These are phyloP conservation scores for Crassisporium funariophilum DNA, from an alignment of 768 basidiomycete species.

Conservation along the genomic window DNA sequence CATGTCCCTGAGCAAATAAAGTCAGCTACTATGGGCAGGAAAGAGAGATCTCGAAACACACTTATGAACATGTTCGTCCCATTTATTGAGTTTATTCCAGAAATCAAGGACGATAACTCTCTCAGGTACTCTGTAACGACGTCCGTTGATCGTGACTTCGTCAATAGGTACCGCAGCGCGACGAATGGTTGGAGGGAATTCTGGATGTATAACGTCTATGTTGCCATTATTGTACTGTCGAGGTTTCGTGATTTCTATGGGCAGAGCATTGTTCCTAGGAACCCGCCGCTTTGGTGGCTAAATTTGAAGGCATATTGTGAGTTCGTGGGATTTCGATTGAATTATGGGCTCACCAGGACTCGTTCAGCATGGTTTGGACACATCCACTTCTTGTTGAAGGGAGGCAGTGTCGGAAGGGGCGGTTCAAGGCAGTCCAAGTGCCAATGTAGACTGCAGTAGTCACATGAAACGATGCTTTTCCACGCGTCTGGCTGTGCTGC, in stretches of 20 bases:
- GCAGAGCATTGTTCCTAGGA: slow-evolving; percentile 65
- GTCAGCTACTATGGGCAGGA: slow-evolving; percentile 1
- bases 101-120: slow-evolving; percentile 91
- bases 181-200: slow-evolving; percentile 43
- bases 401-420: slow-evolving; percentile 83
- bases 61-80: slow-evolving; percentile 41
- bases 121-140: slow-evolving; percentile 92
- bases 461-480: slow-evolving; percentile 87
- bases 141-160: slow-evolving; percentile 85
- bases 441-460: slow-evolving; percentile 94
- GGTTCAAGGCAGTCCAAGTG: slow-evolving; percentile 96
- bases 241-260: slow-evolving; percentile 75
- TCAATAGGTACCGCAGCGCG: slow-evolving; percentile 59
- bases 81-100: slow-evolving; percentile 78
- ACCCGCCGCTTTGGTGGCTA: slow-evolving; percentile 82
- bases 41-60: slow-evolving; percentile 33
- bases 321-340: slow-evolving; percentile 5
- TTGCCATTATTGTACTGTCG: slow-evolving; percentile 89
- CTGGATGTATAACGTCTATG: slow-evolving; percentile 80
- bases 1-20: slow-evolving; percentile 34
- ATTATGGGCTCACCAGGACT: slow-evolving; percentile 60
- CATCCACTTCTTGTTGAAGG: slow-evolving; percentile 95
- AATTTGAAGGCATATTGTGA: slow-evolving; percentile 28
- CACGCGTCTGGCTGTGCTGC: slow-evolving; percentile 53
- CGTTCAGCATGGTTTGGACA: slow-evolving; percentile 97